A percentile compares a stretch with the other conserved stretches of the same genome.
phyloP scores from a whole-genome alignment of 1,284 basidiomycete genomes.

The Puccinia hordei region DNA sequence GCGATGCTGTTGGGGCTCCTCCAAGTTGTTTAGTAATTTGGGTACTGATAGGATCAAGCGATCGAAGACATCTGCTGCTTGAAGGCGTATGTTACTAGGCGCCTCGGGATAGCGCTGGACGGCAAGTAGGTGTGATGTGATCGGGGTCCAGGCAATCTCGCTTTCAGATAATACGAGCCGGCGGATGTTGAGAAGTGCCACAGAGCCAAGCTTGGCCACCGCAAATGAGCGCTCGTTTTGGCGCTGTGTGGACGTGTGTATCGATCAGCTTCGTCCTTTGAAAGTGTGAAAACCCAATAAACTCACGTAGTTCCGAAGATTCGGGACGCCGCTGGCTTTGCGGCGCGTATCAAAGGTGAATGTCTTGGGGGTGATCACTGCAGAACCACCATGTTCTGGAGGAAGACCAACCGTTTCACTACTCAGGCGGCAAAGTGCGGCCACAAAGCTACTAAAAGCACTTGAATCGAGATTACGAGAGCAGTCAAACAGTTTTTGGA shows the following conservation, averaged over 20 bases:
- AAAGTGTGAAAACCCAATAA: background rate
- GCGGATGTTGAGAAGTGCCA: slow-evolving; percentile 78
- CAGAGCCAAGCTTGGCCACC: slow-evolving; percentile 76
- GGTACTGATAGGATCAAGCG: slow-evolving; percentile 73
- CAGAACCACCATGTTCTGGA: slow-evolving; percentile 40
- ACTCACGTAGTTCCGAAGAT: slow-evolving; percentile 73
- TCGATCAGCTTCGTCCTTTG: background rate
- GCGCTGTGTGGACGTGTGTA: slow-evolving; percentile 45
- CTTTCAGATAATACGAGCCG: slow-evolving; percentile 78
- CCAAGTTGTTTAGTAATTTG: slow-evolving; percentile 62
- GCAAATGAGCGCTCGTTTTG: slow-evolving; percentile 68
- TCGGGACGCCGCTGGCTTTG: slow-evolving; percentile 75
- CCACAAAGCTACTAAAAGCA: slow-evolving; percentile 45
- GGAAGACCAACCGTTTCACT: slow-evolving; percentile 50
- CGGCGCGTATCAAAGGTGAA: slow-evolving; percentile 59
- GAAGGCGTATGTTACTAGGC: slow-evolving; percentile 77
- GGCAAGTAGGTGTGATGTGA: slow-evolving; percentile 75
- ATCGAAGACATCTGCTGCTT: slow-evolving; percentile 81
- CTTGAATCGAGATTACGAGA: slow-evolving; percentile 37
- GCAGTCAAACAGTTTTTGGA: slow-evolving; percentile 48
- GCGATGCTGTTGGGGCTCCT: slow-evolving; percentile 64
- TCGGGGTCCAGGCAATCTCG: slow-evolving; percentile 79
- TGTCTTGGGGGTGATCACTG: slow-evolving; percentile 52
- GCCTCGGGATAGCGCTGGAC: slow-evolving; percentile 71
- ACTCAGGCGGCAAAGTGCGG: slow-evolving; percentile 54